A percentile compares a stretch with the other conserved stretches of the same genome.
phyloP scores from a whole-genome alignment of 1,284 basidiomycete species.

The Ganoderma lucidum region DNA sequence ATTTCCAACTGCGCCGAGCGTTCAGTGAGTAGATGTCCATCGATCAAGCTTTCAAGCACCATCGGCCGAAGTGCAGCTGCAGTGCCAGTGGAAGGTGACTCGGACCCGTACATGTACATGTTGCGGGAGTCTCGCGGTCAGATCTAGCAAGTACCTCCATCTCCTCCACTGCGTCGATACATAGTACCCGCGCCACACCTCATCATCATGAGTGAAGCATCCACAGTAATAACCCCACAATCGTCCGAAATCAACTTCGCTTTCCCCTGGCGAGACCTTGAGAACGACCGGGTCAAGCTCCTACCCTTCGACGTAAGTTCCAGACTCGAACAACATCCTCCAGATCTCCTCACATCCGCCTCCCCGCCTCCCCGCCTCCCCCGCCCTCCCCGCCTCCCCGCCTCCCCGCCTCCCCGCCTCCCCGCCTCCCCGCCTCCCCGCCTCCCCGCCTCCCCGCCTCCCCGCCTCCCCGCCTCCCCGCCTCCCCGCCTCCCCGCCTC shows the following conservation, averaged over 20 bases:
- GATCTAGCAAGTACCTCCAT: too few species aligned
- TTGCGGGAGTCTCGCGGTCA: too few species aligned
- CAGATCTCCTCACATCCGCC: background rate
- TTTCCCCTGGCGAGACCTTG: slow-evolving; percentile 37
- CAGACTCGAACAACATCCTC: slow-evolving; percentile 7
- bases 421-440: background rate
- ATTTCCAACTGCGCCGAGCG: too few species aligned
- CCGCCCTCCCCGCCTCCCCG: background rate
- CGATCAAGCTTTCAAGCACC: background rate
- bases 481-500: background rate
- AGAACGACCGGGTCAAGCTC: slow-evolving; percentile 40
- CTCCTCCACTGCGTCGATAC: too few species aligned
- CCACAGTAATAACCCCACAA: background rate
- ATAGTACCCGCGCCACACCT: too few species aligned
- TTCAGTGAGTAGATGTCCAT: background rate
- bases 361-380: background rate
- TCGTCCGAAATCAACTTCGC: slow-evolving; percentile 36
- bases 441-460: background rate
- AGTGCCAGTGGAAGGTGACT: background rate
- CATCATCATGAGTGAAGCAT: background rate
- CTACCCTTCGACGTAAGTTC: slow-evolving; percentile 37
- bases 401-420: background rate
- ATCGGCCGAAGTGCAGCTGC: background rate
- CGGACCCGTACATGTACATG: too few species aligned
- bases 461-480: background rate